Percentiles rank a stretch among this genome's conserved stretches.
Evolutionary conservation across 371 early-diverging fungal species (phyloP).

Genomic region (Conidiobolus coronatus): DNA sequence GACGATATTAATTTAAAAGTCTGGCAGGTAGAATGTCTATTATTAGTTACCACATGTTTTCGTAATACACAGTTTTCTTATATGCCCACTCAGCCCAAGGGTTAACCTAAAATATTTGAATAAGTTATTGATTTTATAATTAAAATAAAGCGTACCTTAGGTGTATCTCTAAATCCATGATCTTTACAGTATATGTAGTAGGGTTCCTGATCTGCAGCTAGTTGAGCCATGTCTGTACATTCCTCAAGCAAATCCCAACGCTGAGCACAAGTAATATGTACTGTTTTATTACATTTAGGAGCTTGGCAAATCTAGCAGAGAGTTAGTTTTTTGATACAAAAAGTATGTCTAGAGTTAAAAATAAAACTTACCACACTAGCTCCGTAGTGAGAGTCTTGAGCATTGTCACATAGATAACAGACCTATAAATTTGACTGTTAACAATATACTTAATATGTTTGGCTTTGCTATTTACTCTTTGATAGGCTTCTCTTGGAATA

Average conservation of each 20-base stretch:
- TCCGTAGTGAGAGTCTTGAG: neutral
- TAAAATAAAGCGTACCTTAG: neutral
- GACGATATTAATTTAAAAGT: neutral
- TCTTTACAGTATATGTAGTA: constrained; percentile 3
- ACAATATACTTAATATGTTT: neutral
- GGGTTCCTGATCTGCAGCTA: constrained; percentile 4
- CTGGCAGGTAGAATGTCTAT: too few species aligned
- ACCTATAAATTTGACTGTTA: neutral
- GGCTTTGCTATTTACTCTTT: neutral
- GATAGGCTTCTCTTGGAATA: neutral
- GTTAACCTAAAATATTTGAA: neutral
- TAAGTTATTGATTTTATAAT: neutral
- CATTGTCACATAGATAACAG: constrained; percentile 1
- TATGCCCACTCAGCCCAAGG: constrained; percentile 4
- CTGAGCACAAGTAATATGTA: constrained; percentile 6
- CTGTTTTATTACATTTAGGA: neutral
- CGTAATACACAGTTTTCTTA: constrained; percentile 3
- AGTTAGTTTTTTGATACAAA: neutral
- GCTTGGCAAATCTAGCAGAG: neutral
- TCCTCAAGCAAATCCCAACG: constrained; percentile 4
- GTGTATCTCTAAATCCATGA: neutral
- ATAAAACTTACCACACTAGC: constrained; percentile 4
- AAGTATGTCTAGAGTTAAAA: neutral
- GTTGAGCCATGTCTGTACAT: neutral
- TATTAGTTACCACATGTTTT: neutral